Evolutionary conservation across 306 rosid genomes (phyloP).

Genomic region (Cicer chorassanicum): DNA sequence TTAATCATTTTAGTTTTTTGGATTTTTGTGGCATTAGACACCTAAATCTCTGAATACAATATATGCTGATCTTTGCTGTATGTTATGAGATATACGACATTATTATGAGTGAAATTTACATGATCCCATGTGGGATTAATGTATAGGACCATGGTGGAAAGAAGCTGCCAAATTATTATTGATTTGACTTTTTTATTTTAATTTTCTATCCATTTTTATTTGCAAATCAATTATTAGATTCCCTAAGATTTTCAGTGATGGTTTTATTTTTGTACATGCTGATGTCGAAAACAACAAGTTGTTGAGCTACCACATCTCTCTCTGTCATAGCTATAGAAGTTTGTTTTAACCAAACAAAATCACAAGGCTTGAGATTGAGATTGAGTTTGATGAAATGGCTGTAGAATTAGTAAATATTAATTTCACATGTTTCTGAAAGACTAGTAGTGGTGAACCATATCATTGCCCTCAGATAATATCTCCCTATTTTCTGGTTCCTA

Average conservation of each 20-base stretch:
- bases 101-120: slow-evolving; percentile 55
- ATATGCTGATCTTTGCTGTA: slow-evolving; percentile 46
- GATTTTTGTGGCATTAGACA: slow-evolving; percentile 18
- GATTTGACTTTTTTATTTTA: slow-evolving; percentile 43
- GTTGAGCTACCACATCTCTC: slow-evolving; percentile 40
- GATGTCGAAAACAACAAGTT: slow-evolving; percentile 32
- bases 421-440: background rate
- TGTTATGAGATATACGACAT: slow-evolving; percentile 48
- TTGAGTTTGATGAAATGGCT: background rate
- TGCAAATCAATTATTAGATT: slow-evolving; percentile 27
- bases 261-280: slow-evolving; percentile 19
- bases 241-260: slow-evolving; percentile 36
- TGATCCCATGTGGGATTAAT: slow-evolving; percentile 59
- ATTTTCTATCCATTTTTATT: slow-evolving; percentile 15
- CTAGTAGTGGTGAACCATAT: slow-evolving; percentile 27
- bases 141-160: slow-evolving; percentile 46
- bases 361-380: background rate
- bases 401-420: background rate
- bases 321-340: slow-evolving; percentile 19
- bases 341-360: slow-evolving; percentile 17
- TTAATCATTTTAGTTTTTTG: slow-evolving; percentile 4
- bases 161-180: slow-evolving; percentile 40
- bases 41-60: slow-evolving; percentile 31
- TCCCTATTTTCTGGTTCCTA: slow-evolving; percentile 3
- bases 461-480: slow-evolving; percentile 2